Evolutionary conservation across 1,284 basidiomycete genomes (phyloP).

Genomic region (Ceratobasidium sp.): DNA sequence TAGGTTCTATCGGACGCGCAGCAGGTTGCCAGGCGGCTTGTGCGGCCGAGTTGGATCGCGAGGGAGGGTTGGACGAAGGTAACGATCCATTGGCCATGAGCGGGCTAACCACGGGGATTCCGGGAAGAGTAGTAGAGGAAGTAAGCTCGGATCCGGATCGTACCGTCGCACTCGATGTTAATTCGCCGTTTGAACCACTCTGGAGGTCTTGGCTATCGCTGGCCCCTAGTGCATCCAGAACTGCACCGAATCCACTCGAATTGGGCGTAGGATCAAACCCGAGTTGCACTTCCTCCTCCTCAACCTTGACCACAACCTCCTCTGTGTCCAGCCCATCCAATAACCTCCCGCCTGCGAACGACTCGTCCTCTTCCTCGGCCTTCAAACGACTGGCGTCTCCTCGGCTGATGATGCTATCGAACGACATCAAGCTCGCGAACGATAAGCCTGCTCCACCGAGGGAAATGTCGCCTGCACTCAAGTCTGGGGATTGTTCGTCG

Average conservation of each 20-base stretch:
- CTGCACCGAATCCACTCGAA: neutral
- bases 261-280: neutral
- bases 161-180: neutral
- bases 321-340: slow-evolving; percentile 46
- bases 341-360: slow-evolving; percentile 52
- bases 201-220: neutral
- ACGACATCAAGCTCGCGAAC: slow-evolving; percentile 31
- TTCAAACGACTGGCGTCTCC: slow-evolving; percentile 1
- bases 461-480: slow-evolving; percentile 26
- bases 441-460: slow-evolving; percentile 14
- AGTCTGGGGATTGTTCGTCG: slow-evolving; percentile 23
- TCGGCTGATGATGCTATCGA: slow-evolving; percentile 36
- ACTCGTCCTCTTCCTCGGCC: slow-evolving; percentile 59
- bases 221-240: neutral
- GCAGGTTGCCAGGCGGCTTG: neutral
- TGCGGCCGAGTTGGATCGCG: slow-evolving; percentile 2
- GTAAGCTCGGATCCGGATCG: neutral
- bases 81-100: neutral
- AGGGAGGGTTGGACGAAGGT: slow-evolving; percentile 16
- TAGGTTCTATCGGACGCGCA: slow-evolving; percentile 13
- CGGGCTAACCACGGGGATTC: neutral
- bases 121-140: neutral
- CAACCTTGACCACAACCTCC: slow-evolving; percentile 46
- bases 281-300: slow-evolving; percentile 11
- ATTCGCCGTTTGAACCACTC: neutral